phyloP scores from a whole-genome alignment of 2,329 filamentous ascomycete species.

The Aspergillus luchuensis region DNA sequence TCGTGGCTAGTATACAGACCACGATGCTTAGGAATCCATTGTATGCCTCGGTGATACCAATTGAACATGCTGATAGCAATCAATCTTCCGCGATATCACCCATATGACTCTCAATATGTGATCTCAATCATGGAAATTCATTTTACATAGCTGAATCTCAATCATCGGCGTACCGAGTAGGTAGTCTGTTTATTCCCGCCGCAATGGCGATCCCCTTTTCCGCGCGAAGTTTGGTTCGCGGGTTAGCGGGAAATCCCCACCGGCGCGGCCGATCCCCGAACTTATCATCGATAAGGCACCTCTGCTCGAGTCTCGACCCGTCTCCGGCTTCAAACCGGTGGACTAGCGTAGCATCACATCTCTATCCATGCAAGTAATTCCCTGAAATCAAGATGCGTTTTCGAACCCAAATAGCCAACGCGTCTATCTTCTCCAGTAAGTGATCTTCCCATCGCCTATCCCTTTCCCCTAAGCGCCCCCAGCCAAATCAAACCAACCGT shows the following conservation, averaged over 20 bases:
- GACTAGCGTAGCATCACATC: no score
- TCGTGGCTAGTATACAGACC: no score
- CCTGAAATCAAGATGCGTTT: slow-evolving; percentile 34
- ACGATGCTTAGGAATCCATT: no score
- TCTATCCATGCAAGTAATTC: neutral
- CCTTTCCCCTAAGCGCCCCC: neutral
- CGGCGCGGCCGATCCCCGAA: neutral
- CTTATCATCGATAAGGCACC: neutral
- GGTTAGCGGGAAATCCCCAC: neutral
- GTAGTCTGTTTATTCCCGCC: no score
- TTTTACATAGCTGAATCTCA: no score
- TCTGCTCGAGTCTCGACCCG: neutral
- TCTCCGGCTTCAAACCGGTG: neutral
- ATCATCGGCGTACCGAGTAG: no score
- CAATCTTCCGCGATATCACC: no score
- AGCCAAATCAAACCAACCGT: neutral
- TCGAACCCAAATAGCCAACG: slow-evolving; percentile 35
- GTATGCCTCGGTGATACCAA: no score
- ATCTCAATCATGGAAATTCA: no score
- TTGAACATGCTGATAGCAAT: no score
- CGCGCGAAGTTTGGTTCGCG: neutral
- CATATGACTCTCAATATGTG: no score
- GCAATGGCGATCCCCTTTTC: no score
- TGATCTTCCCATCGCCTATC: slow-evolving; percentile 14
- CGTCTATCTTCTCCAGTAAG: slow-evolving; percentile 55